Conservation (phyloP, 768 basidiomycete species). For the Rhizopogon roseolus region DNA sequence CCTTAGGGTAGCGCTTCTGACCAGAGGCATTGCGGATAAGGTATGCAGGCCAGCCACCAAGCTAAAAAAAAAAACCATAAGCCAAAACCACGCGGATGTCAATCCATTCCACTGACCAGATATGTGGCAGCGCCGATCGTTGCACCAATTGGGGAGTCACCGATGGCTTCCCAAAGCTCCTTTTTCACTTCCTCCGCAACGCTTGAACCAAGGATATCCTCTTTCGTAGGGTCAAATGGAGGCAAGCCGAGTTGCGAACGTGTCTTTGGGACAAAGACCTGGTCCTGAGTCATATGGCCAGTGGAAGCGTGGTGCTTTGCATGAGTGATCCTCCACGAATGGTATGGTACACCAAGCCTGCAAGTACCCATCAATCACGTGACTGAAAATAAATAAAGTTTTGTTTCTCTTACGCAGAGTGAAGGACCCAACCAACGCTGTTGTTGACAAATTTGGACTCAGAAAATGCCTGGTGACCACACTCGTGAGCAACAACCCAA, state of each 20-base stretch:
- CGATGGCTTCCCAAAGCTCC: constrained; percentile 81
- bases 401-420: constrained; percentile 64
- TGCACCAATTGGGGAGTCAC: constrained; percentile 84
- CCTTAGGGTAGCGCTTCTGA: constrained; percentile 71
- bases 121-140: constrained; percentile 49
- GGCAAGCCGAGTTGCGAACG: constrained; percentile 67
- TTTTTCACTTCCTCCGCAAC: constrained; percentile 63
- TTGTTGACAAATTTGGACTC: constrained; percentile 91
- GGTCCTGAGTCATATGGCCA: constrained; percentile 89
- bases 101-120: constrained; percentile 39
- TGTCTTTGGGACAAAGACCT: constrained; percentile 94
- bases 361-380: constrained; percentile 20
- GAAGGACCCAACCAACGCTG: constrained; percentile 86
- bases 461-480: constrained; percentile 95
- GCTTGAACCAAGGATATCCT: constrained; percentile 59
- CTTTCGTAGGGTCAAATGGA: constrained; percentile 60
- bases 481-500: constrained; percentile 94
- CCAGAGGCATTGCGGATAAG: constrained; percentile 81
- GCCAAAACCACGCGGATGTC: background rate
- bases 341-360: constrained; percentile 92
- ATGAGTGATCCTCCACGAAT: constrained; percentile 94
- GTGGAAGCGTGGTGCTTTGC: constrained; percentile 95
- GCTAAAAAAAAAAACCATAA: constrained; percentile 29
- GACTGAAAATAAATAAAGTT: constrained; percentile 5
- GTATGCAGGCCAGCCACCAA: constrained; percentile 86